Base-by-base conservation (phyloP, 139 green algal genomes). In the Medakamo hakoo region DNA sequence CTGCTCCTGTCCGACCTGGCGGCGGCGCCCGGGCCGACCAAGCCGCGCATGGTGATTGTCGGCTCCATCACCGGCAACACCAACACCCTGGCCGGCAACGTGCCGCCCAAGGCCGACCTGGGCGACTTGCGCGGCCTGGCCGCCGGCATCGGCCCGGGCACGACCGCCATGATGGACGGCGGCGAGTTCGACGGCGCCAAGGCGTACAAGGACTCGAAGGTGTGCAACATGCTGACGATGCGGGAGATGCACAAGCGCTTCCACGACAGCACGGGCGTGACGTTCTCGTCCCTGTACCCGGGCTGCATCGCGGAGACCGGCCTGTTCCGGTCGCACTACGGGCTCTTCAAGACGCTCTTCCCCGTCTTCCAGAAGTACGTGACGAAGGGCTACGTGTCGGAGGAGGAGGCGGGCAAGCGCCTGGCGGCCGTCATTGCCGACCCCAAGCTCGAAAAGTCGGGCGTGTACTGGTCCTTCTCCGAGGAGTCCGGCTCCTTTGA, bases 171-270 rank as follows among this genome's bases (percentile, higher is more conserved):
- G 89, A 93, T 96, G 62, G 80, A 97, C 71, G 84, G 81, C 59
- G 72, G 72, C 19, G 80, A 88, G 57, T 97, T 91, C 70, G 78
- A 94, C 73, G 89, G 88, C 62, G 83, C 90, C 69, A 97, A 97
- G 81, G 89, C 89, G 5, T 97, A 97, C 88, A 97, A 97, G 78
- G 90, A 97, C 76, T 81, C 76, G 67, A 97, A 97, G 82, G 78
- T 93, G 20, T 94, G 86, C 83, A 96, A 95, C 84, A 97, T 97
- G 88, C 76, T 97, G 49, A 95, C 88, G 3, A 87, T 96, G 78
- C 78, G 82, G 32, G 83, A 95, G 82, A 62, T 95, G 66, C 75
- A 94, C 84, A 63, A 69, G 4, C 82, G 89, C 55, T 90, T 78
- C 60, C 72, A 87, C 68, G 77, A 87, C 14, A 63, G 65, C 21